A percentile compares a stretch with the other conserved stretches of the same genome.
phyloP scores from a whole-genome alignment of 2,329 filamentous ascomycete genomes.

The Penicillium brevicompactum region DNA sequence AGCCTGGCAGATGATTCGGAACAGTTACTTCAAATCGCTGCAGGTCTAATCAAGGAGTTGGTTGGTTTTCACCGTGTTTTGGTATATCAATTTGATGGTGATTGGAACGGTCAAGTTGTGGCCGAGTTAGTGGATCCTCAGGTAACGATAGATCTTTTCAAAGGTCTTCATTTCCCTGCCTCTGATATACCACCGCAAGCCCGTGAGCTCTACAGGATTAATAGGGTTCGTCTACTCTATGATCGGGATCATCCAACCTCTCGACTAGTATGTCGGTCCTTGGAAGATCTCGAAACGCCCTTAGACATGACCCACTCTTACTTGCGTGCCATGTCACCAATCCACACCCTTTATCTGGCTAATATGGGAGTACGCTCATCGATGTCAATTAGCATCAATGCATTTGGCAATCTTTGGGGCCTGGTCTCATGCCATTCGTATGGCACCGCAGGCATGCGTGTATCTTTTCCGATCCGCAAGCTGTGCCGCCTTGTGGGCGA shows the following conservation, averaged over 20 bases:
- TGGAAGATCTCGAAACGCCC: constrained; percentile 69
- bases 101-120: constrained; percentile 85
- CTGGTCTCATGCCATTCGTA: constrained; percentile 86
- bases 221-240: constrained; percentile 85
- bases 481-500: constrained; percentile 89
- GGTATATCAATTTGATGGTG: constrained; percentile 85
- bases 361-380: constrained; percentile 90
- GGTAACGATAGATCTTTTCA: constrained; percentile 81
- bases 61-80: constrained; percentile 84
- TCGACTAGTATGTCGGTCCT: constrained; percentile 71
- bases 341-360: constrained; percentile 80
- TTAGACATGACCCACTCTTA: constrained; percentile 84
- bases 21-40: background rate
- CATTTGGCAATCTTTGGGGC: constrained; percentile 71
- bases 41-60: background rate
- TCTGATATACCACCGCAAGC: constrained; percentile 82
- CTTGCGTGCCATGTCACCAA: constrained; percentile 79
- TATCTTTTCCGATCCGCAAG: constrained; percentile 87
- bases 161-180: constrained; percentile 84
- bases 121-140: constrained; percentile 82
- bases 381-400: constrained; percentile 80
- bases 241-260: constrained; percentile 80
- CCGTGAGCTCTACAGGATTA: constrained; percentile 87
- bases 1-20: background rate
- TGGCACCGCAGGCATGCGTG: constrained; percentile 78